Conservation (phyloP, 2,329 filamentous ascomycete species). For the Coniochaeta pulveracea region DNA sequence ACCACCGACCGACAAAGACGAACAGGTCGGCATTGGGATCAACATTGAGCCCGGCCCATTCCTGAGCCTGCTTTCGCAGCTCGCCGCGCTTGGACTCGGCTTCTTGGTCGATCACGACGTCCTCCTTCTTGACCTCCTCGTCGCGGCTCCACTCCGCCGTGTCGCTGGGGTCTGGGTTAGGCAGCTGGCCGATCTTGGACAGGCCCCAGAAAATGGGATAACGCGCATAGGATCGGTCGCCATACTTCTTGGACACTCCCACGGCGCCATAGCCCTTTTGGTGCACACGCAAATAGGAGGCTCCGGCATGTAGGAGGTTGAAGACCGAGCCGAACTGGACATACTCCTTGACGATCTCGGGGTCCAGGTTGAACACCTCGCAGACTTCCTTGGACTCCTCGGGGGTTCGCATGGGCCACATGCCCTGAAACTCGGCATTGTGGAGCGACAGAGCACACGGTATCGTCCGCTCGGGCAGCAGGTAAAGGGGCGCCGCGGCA, state of each 20-base stretch:
- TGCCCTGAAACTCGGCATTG: conserved; percentile 58
- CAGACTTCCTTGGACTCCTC: conserved; percentile 53
- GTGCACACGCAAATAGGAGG: conserved; percentile 53
- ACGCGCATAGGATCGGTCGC: conserved; percentile 52
- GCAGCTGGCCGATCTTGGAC: conserved; percentile 49
- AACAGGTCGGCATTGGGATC: conserved; percentile 52
- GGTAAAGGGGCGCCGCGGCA: conserved; percentile 45
- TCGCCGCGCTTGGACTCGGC: conserved; percentile 41
- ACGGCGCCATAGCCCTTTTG: conserved; percentile 59
- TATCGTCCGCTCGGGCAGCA: conserved; percentile 46
- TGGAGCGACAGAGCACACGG: conserved; percentile 54
- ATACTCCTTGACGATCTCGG: conserved; percentile 45
- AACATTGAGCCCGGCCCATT: conserved; percentile 54
- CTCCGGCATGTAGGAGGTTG: conserved; percentile 56
- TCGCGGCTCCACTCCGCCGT: conserved; percentile 46
- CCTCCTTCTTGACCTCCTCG: conserved; percentile 31
- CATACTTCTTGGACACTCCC: conserved; percentile 58
- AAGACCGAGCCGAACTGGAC: conserved; percentile 60
- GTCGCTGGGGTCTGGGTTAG: conserved; percentile 56
- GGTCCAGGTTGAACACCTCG: conserved; percentile 49
- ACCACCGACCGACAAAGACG: conserved; percentile 60
- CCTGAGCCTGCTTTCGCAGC: conserved; percentile 49
- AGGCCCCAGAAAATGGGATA: conserved; percentile 62
- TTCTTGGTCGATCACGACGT: conserved; percentile 40
- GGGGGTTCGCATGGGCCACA: conserved; percentile 55